Percentiles rank a stretch among this genome's conserved stretches.
These are phyloP conservation scores for Xanthoconium separans DNA, from an alignment of 1,284 basidiomycete species.

Conservation along the genomic window DNA sequence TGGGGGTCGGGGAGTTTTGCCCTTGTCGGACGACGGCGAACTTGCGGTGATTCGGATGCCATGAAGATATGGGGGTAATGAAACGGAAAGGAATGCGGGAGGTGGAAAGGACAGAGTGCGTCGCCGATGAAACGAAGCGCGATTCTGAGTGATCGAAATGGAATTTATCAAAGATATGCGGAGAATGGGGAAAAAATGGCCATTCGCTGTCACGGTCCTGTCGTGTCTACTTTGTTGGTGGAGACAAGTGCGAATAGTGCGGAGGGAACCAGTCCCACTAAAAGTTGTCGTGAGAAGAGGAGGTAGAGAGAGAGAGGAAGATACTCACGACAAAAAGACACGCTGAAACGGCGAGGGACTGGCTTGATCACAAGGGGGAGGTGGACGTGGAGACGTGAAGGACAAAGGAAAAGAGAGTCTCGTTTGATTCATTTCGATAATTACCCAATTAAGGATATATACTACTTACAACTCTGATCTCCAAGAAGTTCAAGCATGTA, in stretches of 20 bases:
- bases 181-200: conserved; percentile 12
- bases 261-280: conserved; percentile 16
- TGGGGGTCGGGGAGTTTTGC: conserved; percentile 14
- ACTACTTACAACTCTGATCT: too few species aligned
- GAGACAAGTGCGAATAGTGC: conserved; percentile 9
- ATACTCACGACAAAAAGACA: conserved; percentile 16
- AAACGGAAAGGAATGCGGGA: conserved; percentile 16
- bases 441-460: conserved; percentile 7
- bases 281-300: background rate
- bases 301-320: background rate
- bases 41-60: conserved; percentile 17
- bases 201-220: conserved; percentile 27
- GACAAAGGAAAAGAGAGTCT: background rate
- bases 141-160: conserved; percentile 17
- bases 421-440: background rate
- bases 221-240: background rate
- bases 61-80: conserved; percentile 14
- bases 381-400: conserved; percentile 1
- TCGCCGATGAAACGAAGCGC: conserved; percentile 1
- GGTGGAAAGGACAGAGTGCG: background rate
- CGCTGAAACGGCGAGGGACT: conserved; percentile 7
- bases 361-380: background rate
- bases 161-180: conserved; percentile 15
- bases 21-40: conserved; percentile 30
- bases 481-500: too few species aligned